Evolutionary conservation across 169 alveolate genomes (phyloP).

Genomic region (Hammondia hammondi): DNA sequence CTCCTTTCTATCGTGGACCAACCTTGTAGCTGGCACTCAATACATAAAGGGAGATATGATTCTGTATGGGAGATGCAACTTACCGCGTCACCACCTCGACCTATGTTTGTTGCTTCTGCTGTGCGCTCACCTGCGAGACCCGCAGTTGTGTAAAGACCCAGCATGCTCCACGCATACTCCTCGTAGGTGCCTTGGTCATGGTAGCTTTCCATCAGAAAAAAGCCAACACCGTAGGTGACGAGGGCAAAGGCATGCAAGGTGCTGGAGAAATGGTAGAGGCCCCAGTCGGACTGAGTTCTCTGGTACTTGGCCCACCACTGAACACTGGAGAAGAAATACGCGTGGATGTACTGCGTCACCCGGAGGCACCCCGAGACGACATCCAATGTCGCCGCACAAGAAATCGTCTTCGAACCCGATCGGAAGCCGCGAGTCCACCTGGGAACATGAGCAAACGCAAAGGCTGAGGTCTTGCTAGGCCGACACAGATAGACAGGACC

Average conservation of each 20-base stretch:
- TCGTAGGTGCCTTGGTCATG: constrained; percentile 90
- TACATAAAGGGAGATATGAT: too few species aligned
- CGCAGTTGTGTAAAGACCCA: constrained; percentile 83
- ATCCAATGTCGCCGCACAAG: constrained; percentile 87
- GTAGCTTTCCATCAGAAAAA: constrained; percentile 86
- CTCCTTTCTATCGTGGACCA: too few species aligned
- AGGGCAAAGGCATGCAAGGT: constrained; percentile 85
- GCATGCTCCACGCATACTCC: constrained; percentile 86
- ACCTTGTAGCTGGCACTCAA: too few species aligned
- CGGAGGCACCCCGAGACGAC: constrained; percentile 82
- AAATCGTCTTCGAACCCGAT: constrained; percentile 86
- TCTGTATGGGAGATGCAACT: too few species aligned
- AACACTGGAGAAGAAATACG: constrained; percentile 85
- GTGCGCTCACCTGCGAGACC: constrained; percentile 79
- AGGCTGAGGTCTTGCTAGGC: too few species aligned
- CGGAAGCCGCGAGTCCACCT: constrained; percentile 84
- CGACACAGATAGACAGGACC: too few species aligned
- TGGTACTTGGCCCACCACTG: constrained; percentile 89
- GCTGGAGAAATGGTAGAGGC: constrained; percentile 84
- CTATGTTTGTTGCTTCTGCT: not conserved
- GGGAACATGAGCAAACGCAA: not conserved
- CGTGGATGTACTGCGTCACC: constrained; percentile 83
- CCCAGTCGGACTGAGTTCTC: constrained; percentile 90
- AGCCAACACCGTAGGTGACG: constrained; percentile 85
- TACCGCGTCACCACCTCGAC: too few species aligned